phyloP scores from a whole-genome alignment of 2,329 filamentous ascomycete species.

The Colletotrichum tropicale region DNA sequence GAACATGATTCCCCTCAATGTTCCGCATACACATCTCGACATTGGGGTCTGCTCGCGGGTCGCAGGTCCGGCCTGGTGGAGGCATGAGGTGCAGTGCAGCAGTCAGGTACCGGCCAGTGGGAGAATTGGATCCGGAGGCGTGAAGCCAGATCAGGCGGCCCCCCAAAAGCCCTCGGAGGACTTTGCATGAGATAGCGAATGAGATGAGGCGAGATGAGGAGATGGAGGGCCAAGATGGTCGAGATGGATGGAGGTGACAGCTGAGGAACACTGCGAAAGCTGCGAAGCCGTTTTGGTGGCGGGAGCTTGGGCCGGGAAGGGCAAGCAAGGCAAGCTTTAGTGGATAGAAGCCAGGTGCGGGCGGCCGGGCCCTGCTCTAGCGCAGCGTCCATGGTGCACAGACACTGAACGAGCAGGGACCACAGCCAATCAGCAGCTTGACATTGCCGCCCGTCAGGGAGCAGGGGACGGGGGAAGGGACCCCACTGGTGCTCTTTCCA shows the following conservation, averaged over 20 bases:
- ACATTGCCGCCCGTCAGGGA: slow-evolving; percentile 30
- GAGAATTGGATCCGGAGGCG: background rate
- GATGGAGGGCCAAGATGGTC: background rate
- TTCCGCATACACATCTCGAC: background rate
- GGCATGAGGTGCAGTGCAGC: background rate
- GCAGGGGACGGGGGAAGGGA: background rate
- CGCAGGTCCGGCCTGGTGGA: background rate
- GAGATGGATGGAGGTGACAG: background rate
- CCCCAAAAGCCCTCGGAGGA: background rate
- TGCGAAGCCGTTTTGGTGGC: background rate
- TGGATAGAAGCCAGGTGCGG: background rate
- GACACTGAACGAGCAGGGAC: background rate
- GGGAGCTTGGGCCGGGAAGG: slow-evolving; percentile 3
- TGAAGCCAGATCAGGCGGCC: background rate
- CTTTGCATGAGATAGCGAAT: background rate
- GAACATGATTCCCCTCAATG: background rate
- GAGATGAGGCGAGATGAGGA: background rate
- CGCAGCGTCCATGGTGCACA: background rate
- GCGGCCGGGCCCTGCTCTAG: background rate
- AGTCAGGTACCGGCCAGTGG: slow-evolving; percentile 7
- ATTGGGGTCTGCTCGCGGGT: background rate
- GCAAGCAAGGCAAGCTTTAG: background rate
- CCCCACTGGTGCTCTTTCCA: slow-evolving; percentile 6
- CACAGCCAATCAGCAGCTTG: slow-evolving; percentile 24
- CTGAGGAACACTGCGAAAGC: background rate